A percentile compares a stretch with the other conserved stretches of the same genome.
These are phyloP conservation scores for Penicillium rolfsii DNA, from an alignment of 2,329 filamentous ascomycete genomes.

Conservation along the genomic window DNA sequence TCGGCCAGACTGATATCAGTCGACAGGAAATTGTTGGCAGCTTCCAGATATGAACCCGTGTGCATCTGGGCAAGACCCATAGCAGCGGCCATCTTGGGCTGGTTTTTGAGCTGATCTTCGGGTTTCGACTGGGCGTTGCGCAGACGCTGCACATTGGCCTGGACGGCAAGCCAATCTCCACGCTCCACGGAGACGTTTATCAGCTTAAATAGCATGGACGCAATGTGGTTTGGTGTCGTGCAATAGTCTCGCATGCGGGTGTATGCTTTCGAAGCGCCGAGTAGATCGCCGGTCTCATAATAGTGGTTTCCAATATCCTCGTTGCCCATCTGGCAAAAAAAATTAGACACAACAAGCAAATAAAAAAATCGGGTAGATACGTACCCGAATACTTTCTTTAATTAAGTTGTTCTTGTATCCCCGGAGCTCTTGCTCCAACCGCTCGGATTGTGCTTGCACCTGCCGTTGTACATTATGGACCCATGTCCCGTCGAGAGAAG, in stretches of 20 bases:
- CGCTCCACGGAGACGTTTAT: conserved; percentile 76
- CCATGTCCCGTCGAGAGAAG: conserved; percentile 72
- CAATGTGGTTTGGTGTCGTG: conserved; percentile 78
- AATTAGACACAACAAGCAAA: conserved; percentile 7
- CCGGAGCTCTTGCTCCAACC: conserved; percentile 83
- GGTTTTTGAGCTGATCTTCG: conserved; percentile 61
- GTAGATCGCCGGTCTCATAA: conserved; percentile 75
- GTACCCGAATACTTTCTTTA: conserved; percentile 91
- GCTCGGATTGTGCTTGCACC: conserved; percentile 70
- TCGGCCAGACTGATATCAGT: conserved; percentile 61
- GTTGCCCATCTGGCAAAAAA: conserved; percentile 74
- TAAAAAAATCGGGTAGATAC: conserved; percentile 23
- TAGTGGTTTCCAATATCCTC: conserved; percentile 87
- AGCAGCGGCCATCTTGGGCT: conserved; percentile 67
- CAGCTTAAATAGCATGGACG: conserved; percentile 78
- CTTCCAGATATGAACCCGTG: conserved; percentile 62
- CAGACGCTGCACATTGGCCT: conserved; percentile 62
- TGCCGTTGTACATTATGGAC: conserved; percentile 66
- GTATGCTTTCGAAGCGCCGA: conserved; percentile 75
- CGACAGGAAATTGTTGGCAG: conserved; percentile 71
- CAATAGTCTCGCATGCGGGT: conserved; percentile 88
- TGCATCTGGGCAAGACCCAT: conserved; percentile 66
- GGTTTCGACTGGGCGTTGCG: conserved; percentile 57
- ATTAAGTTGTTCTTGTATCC: conserved; percentile 96
- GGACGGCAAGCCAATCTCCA: conserved; percentile 73